Evolutionary conservation across 805 yeast species (phyloP), one percentile per base, ranked within the genome.

Genomic region (Candida tibetensis): DNA sequence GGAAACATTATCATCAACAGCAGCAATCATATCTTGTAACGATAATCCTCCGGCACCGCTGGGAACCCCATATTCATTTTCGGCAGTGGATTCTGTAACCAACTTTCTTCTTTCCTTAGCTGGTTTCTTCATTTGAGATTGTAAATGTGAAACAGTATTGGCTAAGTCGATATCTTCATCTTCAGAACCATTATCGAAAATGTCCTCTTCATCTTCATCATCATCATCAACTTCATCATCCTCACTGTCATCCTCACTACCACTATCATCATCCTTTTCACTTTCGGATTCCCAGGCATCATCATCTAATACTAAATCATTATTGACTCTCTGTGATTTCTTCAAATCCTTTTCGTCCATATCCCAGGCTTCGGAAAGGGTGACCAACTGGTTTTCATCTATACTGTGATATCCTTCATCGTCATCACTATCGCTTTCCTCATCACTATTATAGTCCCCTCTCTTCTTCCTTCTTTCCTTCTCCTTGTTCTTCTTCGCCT

Each of bases 311-410:
- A 58, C 56, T 18, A 58, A 38, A n/a, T 55, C 62, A 36, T 44
- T 52, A 42, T 33, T 44, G 31, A 40, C 53, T 23, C 38, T 44
- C 15, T 46, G 21, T 9, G 32, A 28, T 32, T 49, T 53, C 29
- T 55, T 54, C 36, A 55, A 45, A 42, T 76, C 82, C 19, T 58
- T 63, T 22, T 81, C 87, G 56, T 86, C 93, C 61, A 79, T 60
- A 53, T 85, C 96, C 95, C 95, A 88, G 3, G 86, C 89, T 48
- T 82, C 89, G n/a, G 95, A 83, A 28, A 89, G 67, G 0, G 95
- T 77, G 42, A 84, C 73, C 37, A 89, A 70, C 47, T 87, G 85
- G 21, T 61, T 68, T 54, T 87, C 96, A 51, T 87, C 95, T 30
- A 85, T 71, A 53, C 90, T 81, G 17, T 76, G 76, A 53, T 85